Evolutionary conservation across 768 basidiomycete species (phyloP).

Genomic region (Mycena floridula): DNA sequence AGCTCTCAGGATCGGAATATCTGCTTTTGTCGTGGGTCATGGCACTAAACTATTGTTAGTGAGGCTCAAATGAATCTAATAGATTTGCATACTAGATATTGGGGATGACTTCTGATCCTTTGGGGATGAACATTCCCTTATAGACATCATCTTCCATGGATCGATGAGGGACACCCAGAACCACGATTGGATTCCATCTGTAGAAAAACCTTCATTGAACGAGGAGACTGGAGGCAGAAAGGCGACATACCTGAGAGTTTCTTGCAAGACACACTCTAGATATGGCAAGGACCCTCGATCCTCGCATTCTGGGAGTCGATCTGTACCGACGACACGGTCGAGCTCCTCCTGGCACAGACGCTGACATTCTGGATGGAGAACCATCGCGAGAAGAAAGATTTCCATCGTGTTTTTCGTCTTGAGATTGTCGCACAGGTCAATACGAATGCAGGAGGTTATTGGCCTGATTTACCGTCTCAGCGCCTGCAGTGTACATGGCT

Average conservation of each 20-base stretch:
- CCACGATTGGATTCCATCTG: conserved; percentile 36
- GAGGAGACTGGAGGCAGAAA: too few species aligned
- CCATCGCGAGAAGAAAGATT: conserved; percentile 49
- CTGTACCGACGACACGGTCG: conserved; percentile 35
- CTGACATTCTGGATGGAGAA: conserved; percentile 43
- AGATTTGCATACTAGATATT: conserved; percentile 8
- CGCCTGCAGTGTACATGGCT: conserved; percentile 22
- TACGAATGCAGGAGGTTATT: too few species aligned
- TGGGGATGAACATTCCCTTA: conserved; percentile 37
- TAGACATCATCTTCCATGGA: conserved; percentile 47
- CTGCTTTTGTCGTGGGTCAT: conserved; percentile 1
- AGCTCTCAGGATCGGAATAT: conserved; percentile 26
- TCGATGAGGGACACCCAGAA: conserved; percentile 46
- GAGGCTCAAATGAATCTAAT: conserved; percentile 31
- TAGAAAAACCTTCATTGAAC: not conserved
- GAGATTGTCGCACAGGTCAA: too few species aligned
- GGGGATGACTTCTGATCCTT: conserved; percentile 30
- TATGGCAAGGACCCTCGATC: conserved; percentile 41
- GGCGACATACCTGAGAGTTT: conserved; percentile 42
- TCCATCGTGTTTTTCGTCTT: too few species aligned
- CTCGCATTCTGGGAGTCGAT: conserved; percentile 40
- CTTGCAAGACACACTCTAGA: conserved; percentile 40
- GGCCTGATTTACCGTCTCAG: conserved; percentile 30
- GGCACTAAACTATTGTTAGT: conserved; percentile 30
- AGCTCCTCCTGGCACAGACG: conserved; percentile 45